Evolutionary conservation across 2,329 filamentous ascomycete genomes (phyloP), one percentile per base, ranked within the genome.

Genomic region (Aureobasidium sp.): DNA sequence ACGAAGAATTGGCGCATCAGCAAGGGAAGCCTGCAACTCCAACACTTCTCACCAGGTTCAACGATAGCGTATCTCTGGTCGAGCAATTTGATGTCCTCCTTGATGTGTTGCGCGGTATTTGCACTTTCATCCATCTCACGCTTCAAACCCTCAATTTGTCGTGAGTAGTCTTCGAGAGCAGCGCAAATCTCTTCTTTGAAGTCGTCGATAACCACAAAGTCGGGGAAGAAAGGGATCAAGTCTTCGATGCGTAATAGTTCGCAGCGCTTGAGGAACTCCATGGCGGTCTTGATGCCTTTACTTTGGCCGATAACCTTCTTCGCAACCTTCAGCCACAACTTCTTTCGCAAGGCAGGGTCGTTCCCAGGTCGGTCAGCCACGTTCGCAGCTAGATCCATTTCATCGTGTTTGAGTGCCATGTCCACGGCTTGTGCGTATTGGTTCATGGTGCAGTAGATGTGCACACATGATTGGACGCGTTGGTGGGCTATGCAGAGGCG

Each of bases 141-240:
- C 69, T 92, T 91, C 40, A 99, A 78, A 1, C 79, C 80, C 69
- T 97, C 94, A 66, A 99, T 99, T 66, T 90, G 90, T 38, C 89
- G 87, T 49, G 86, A 89, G 76, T 99, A 99, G 64, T 95, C 89
- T 74, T 99, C 94, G 1, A 99, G 81, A 0, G 95, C 94, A 0
- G 84, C 80, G 75, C 94, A 99, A 38, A 99, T 97, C 72, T 99
- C 94, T 64, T 97, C 92, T 71, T 97, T 96, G 81, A 99, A 99
- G 73, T 97, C 94, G 71, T 99, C 94, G 64, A 99, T 97, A 55
- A 97, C 89, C 25, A 97, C 91, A 70, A 99, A 99, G 72, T 99
- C 94, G 0, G 94, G 94, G 75, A 99, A 99, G 78, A 99, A 96
- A 0, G 94, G 94, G 42, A 99, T 97, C 31, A 99, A 77, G 69